Conservation (phyloP, 2,329 filamentous ascomycete species). For the Fusarium sp. region DNA sequence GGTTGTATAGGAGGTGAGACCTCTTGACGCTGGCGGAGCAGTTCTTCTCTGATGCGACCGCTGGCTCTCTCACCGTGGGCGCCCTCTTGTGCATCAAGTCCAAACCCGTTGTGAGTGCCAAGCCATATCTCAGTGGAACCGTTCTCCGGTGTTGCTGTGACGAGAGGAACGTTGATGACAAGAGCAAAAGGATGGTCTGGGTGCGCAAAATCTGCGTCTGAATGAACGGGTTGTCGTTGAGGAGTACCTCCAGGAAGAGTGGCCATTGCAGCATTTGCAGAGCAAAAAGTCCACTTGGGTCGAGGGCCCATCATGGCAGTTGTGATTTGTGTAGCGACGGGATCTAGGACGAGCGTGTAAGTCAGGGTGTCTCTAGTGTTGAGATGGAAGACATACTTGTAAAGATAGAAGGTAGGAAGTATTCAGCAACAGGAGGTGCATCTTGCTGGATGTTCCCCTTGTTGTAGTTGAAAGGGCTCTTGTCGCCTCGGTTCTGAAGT, state of each 20-base stretch:
- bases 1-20: constrained; percentile 65
- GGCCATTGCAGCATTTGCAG: constrained; percentile 71
- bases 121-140: constrained; percentile 73
- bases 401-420: constrained; percentile 67
- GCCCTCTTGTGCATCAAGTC: constrained; percentile 61
- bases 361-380: neutral
- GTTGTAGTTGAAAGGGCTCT: constrained; percentile 74
- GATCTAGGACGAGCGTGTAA: constrained; percentile 57
- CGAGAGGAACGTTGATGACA: constrained; percentile 67
- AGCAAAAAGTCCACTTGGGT: constrained; percentile 71
- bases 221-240: constrained; percentile 69
- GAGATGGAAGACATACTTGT: constrained; percentile 59
- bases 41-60: constrained; percentile 61
- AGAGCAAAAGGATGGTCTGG: constrained; percentile 69
- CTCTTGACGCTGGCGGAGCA: constrained; percentile 57
- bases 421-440: constrained; percentile 65
- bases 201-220: constrained; percentile 71
- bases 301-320: constrained; percentile 67
- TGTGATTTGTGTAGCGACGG: constrained; percentile 69
- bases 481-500: constrained; percentile 66
- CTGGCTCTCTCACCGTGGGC: constrained; percentile 67
- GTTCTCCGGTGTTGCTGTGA: constrained; percentile 66
- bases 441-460: constrained; percentile 74
- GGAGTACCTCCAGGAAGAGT: constrained; percentile 57
- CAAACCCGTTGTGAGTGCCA: constrained; percentile 62